Base-by-base conservation (phyloP, 2,329 filamentous ascomycete species). In the Emergomyces orientalis region DNA sequence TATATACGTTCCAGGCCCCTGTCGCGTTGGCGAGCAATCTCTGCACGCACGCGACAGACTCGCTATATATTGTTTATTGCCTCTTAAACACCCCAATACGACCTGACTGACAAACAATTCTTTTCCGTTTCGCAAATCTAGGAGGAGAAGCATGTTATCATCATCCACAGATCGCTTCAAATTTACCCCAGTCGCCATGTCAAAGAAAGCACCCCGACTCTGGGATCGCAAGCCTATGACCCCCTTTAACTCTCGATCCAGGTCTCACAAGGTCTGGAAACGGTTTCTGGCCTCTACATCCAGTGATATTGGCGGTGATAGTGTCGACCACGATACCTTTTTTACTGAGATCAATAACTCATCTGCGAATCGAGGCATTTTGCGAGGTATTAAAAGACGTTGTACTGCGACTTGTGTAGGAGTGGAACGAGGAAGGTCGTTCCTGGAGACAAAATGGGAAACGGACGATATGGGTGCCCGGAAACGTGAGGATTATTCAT, bases 221-320 rank as follows among this genome's bases (percentile, higher is more conserved):
- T 79, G 78, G 78, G 77, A 79, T 62, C 77, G 78, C 63, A 75
- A 75, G 62, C 77, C 77, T 22, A 74, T 77, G 3, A 77, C 75
- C 6, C 73, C 77, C 3, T 75, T 76, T 58, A 65, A 72, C 45
- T 67, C 73, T 17, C 75, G 76, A 13, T 71, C 74, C 49, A 76
- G 75, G 49, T 71, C 76, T 47, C 76, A 75, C 58, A 80, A 78
- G 62, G 71, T 80, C 62, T 80, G 78, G 78, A 80, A 79, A 66
- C 74, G 78, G 57, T 73, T 79, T 63, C 71, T 71, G 34, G 68
- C 72, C 3, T 76, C 68, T 72, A 62, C 70, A 71, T 59, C 67
- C 67, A 60, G 64, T 69, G 60, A 67, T 65, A 22, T 65, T 60
- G 54, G 59, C 64, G 34, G 68, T 67, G 61, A 62, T 52, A 58